Percentiles rank a stretch among this genome's conserved stretches.
These are phyloP conservation scores for Cavenderia fasciculata DNA, from an alignment of 78 protist species.

Conservation along the genomic window DNA sequence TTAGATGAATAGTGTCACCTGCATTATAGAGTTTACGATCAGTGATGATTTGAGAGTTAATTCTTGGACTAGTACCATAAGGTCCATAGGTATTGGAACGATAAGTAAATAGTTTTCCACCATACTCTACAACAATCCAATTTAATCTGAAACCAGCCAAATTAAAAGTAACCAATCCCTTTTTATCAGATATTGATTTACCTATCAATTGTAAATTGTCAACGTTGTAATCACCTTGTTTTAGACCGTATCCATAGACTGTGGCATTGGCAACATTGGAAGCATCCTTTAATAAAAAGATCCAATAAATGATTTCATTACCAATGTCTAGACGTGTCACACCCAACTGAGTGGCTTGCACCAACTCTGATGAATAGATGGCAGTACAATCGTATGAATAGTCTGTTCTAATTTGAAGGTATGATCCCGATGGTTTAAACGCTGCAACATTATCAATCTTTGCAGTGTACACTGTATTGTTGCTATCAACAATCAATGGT, in stretches of 20 bases:
- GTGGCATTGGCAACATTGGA: constrained; percentile 27
- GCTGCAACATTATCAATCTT: no score
- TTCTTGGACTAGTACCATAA: not conserved
- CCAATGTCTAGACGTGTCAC: not conserved
- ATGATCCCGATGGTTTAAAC: no score
- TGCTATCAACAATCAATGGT: no score
- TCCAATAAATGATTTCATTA: constrained; percentile 7
- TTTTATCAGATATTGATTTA: not conserved
- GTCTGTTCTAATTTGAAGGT: no score
- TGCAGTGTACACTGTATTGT: no score
- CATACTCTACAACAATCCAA: not conserved
- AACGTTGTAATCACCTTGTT: not conserved
- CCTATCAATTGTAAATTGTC: not conserved
- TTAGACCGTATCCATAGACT: not conserved
- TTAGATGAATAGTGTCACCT: constrained; percentile 28
- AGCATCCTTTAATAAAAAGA: not conserved
- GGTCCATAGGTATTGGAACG: not conserved
- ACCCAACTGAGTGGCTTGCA: no score
- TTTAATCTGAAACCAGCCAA: not conserved
- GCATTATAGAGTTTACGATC: constrained; percentile 53
- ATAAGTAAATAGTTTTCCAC: not conserved
- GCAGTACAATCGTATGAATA: no score
- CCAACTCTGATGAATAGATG: no score
- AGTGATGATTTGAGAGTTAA: constrained; percentile 5
- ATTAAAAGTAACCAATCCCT: not conserved